Conservation (phyloP, 1,139 yeast genomes). For the Debaryomyces subglobosus region DNA sequence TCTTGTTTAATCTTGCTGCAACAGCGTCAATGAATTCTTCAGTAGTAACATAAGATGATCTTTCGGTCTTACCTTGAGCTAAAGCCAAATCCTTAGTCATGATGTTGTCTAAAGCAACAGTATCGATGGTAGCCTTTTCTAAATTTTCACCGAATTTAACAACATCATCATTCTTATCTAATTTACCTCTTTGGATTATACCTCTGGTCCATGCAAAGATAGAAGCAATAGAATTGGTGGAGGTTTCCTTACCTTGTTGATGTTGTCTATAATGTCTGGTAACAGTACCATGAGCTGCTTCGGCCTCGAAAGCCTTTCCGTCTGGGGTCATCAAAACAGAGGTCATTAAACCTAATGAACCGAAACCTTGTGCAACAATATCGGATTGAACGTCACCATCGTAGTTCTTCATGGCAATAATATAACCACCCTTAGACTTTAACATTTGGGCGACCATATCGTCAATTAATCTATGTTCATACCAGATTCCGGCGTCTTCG, state of each 20-base stretch:
- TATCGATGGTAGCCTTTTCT: constrained; percentile 82
- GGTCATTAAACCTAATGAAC: constrained; percentile 95
- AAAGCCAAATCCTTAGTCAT: constrained; percentile 97
- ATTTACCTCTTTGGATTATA: constrained; percentile 83
- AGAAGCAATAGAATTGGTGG: constrained; percentile 98
- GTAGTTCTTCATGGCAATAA: constrained; percentile 94
- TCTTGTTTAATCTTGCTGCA: constrained; percentile 37
- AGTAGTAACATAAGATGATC: constrained; percentile 81
- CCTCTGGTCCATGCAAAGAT: constrained; percentile 98
- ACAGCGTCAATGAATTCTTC: constrained; percentile 91
- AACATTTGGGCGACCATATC: constrained; percentile 99
- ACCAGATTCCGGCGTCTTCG: constrained; percentile 83
- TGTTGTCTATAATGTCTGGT: constrained; percentile 95
- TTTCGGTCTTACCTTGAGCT: constrained; percentile 81
- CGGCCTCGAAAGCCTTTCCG: constrained; percentile 93
- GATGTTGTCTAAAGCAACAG: constrained; percentile 80
- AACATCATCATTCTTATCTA: constrained; percentile 85
- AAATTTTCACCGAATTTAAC: constrained; percentile 73
- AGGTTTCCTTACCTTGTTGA: constrained; percentile 94
- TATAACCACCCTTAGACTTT: constrained; percentile 91
- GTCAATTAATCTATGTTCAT: constrained; percentile 94
- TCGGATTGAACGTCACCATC: constrained; percentile 98
- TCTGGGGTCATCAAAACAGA: constrained; percentile 93
- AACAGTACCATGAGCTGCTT: constrained; percentile 98
- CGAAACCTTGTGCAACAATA: constrained; percentile 97